Base-by-base conservation (phyloP, 192 early-diverging fungal genomes). In the Phlyctochytrium arcticum region DNA sequence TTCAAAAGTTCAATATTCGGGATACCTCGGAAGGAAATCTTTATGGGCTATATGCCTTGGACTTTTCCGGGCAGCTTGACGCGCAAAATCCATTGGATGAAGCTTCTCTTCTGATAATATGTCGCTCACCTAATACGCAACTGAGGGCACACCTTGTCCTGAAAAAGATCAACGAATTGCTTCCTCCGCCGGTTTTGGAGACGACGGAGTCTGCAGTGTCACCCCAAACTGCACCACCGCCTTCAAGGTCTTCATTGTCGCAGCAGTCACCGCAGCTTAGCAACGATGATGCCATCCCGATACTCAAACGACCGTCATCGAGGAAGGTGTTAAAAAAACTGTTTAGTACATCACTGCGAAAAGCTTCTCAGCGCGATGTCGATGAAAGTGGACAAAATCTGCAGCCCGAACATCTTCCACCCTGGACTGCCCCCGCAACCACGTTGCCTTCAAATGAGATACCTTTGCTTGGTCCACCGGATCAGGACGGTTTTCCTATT, bases 1-100 rank as follows among this genome's bases (percentile, higher is more conserved):
- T 91, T 36, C 80, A 82, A 57, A 89, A 91, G 55, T 93, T 93
- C 74, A 86, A 88, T 36, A 85, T 92, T 33, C 70, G 76, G 50
- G 54, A 42, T 27, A 26, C 36, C 9, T 46, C 39, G 19, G 49
- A 60, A 17, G 33, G 42, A 47, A 49, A 62, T 34, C 24, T 34
- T 9, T 59, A 57, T 48, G 69, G 47, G 27, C 35, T 70, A 2
- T 70, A 36, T 60, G 36, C 33, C 0, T 32, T 55, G 19, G 69
- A 68, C 37, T 21, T 47, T 19, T 31, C 32, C 5, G 64, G 64
- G 4, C 17, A 57, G 9, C 31, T 66, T 10, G 54, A 57, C 42
- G 35, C 31, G 6, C 48, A 57, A 32, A 21, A 36, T 49, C n/a
- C 12, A 24, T 57, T 64, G 51, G 48, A 26, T 31, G 55, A 37